These are phyloP conservation scores for Pezicula rhizophila DNA, from an alignment of 2,329 filamentous ascomycete species.

Conservation along the genomic window DNA sequence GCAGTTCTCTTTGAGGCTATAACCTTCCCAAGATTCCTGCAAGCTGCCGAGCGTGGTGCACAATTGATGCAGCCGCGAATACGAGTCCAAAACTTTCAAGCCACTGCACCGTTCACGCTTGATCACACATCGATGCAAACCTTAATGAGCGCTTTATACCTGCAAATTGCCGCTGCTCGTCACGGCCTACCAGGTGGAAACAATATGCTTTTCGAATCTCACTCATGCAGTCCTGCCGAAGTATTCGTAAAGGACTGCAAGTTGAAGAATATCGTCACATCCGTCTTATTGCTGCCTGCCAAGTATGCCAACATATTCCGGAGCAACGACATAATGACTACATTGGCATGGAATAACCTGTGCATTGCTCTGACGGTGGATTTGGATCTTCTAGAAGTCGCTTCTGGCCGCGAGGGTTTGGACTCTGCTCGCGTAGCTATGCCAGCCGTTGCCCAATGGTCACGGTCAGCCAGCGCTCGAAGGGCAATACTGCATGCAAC, in stretches of 20 bases:
- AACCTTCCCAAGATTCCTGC: not conserved
- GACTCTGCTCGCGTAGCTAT: not conserved
- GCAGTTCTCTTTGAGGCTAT: not conserved
- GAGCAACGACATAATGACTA: not conserved
- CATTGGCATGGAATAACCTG: not conserved
- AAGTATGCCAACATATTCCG: not conserved
- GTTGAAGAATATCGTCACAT: not conserved
- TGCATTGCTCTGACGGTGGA: not conserved
- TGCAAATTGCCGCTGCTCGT: not conserved
- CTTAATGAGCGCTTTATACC: not conserved
- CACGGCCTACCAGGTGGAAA: not conserved
- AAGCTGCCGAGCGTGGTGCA: not conserved
- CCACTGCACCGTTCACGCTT: not conserved
- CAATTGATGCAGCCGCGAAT: not conserved
- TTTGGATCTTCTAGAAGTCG: not conserved
- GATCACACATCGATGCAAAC: not conserved
- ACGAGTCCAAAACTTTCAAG: not conserved
- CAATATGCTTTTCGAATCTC: not conserved
- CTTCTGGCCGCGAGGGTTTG: not conserved
- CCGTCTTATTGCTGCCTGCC: not conserved
- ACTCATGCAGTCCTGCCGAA: not conserved
- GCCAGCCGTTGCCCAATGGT: not conserved
- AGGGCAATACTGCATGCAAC: not conserved
- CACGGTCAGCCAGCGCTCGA: not conserved
- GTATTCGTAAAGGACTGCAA: not conserved